Base-by-base conservation (phyloP, 768 basidiomycete species). In the Leccinum imitatum region DNA sequence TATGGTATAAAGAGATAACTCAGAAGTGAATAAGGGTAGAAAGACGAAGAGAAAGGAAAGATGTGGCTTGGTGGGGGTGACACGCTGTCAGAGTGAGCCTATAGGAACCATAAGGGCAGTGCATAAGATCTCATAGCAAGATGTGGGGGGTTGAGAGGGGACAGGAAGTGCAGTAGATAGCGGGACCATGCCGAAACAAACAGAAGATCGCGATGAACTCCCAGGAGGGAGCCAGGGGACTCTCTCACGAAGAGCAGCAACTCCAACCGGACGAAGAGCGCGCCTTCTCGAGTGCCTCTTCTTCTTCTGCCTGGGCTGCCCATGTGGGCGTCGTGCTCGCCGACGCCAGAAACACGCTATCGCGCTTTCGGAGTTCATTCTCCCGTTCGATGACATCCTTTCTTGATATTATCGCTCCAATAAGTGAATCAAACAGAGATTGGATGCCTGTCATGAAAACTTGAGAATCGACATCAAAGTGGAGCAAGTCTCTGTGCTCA, bases 341-440 rank as follows among this genome's bases (percentile, higher is more conserved):
- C 57, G 82, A 80, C 30, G 86, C 80, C 37, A 96, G 77, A 73
- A 90, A 83, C 58, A 97, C 87, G 73, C 92, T 94, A 70, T 95
- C 89, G 56, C 91, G 84, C 70, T 87, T 88, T 75, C 87, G 85
- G 58, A 87, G 71, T 65, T 89, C 86, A 67, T 93, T 90, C 70
- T 94, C 91, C 64, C 78, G 79, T 73, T 95, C 92, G 65, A 95
- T 93, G 53, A 77, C 75, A 67, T 91, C 90, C 72, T 89, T 90
- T 67, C 83, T 82, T 64, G 81, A 73, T 59, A 96, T 91, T 70
- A 97, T 93, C 33, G 89, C 84, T 55, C 82, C 78, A 44, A 95
- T 91, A 64, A 97, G 81, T 63, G 86, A 82, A 65, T 87, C 83
- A 67, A 97, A 96, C 44, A 96, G 80, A 53, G 81, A 76, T 72